phyloP scores from a whole-genome alignment of 352 stramenopile species.

The Phytophthora vignae region DNA sequence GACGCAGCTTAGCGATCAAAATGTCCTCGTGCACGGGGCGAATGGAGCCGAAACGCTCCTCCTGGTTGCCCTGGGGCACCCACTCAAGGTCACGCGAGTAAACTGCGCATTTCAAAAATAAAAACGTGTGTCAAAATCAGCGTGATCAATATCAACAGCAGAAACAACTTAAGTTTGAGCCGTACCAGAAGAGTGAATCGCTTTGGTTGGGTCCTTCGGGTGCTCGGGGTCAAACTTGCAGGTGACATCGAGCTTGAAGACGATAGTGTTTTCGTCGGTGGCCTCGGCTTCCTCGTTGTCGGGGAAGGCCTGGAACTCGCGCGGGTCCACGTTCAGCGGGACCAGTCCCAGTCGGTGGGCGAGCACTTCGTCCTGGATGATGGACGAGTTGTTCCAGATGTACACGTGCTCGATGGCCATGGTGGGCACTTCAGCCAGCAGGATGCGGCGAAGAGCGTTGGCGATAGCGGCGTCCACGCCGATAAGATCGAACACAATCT shows the following conservation, averaged over 20 bases:
- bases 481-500: constrained; percentile 93
- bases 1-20: constrained; percentile 96
- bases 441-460: constrained; percentile 92
- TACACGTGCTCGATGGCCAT: constrained; percentile 96
- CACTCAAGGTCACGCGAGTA: constrained; percentile 96
- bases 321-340: constrained; percentile 83
- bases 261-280: constrained; percentile 96
- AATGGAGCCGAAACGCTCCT: constrained; percentile 88
- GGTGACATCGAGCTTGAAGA: constrained; percentile 96
- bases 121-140: constrained; percentile 2
- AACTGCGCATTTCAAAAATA: constrained; percentile 50
- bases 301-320: constrained; percentile 88
- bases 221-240: constrained; percentile 81
- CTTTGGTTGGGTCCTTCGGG: constrained; percentile 74
- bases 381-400: constrained; percentile 95
- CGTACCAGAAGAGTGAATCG: constrained; percentile 65
- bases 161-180: background rate
- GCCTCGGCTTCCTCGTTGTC: constrained; percentile 90
- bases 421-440: constrained; percentile 92
- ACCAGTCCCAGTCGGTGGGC: constrained; percentile 91
- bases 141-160: background rate
- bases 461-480: constrained; percentile 93
- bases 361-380: constrained; percentile 94
- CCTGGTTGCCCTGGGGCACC: constrained; percentile 96
- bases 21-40: constrained; percentile 96